Base-by-base conservation (phyloP, 352 stramenopile genomes). In the Pythium aquatile region DNA sequence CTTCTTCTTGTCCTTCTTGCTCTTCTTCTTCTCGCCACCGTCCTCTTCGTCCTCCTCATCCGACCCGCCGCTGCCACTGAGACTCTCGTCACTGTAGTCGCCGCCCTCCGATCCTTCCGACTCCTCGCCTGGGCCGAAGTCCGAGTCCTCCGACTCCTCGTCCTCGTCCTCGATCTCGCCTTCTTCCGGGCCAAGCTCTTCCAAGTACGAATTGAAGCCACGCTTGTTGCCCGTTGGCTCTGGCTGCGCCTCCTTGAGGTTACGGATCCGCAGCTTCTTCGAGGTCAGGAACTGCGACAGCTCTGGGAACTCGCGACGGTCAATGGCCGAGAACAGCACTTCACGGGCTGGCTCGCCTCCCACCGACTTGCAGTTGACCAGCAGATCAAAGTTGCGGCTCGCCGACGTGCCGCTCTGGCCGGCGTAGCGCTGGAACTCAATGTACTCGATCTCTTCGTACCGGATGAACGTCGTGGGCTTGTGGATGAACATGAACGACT, bases 401-500 rank as follows among this genome's bases (percentile, higher is more conserved):
- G 91, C 96, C 1, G 79, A 90, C 30, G 83, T 88, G 1, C 81
- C 82, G 29, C 71, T 83, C 68, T 98, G 94, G 5, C 94, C 94
- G 1, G 93, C 92, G 72, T 99, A 99, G 9, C 97, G 87, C 77
- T 99, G 94, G 74, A 99, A 99, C 76, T 99, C 96, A 29, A 99
- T 96, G 70, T 90, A 98, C 70, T 98, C 93, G 53, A 99, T 96
- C 78, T 99, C 97, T 68, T 99, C 97, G 79, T 99, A 99, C 60
- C 93, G 91, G 76, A 99, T 98, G 65, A 99, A 91, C 26, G 98
- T 94, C 59, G 97, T 98, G 26, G 97, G 97, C 76, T 99, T 99
- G 86, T 99, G 96, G 71, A 99, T 99, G 73, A 99, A 99, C 81
- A 99, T 98, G 77, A 99, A 99, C 69, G 96, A 98, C 79, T 97